A percentile compares a stretch with the other conserved stretches of the same genome.
Conservation (phyloP, 2,329 filamentous ascomycete species). For the Cadophora gregata region DNA sequence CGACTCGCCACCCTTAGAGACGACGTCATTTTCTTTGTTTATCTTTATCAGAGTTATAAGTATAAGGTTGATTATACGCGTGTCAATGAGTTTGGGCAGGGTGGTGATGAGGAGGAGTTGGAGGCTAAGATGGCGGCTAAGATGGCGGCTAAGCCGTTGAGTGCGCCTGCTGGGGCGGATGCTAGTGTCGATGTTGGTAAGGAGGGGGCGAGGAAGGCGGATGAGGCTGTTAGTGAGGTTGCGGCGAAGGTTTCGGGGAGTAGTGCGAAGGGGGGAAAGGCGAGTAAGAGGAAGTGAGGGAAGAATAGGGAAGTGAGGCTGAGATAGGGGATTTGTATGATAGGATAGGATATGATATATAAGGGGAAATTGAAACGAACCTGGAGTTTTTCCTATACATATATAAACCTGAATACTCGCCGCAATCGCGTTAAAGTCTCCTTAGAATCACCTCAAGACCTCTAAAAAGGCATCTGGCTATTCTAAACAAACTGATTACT, state of each 20-base stretch:
- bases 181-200: slow-evolving; percentile 34
- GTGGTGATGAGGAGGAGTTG: slow-evolving; percentile 83
- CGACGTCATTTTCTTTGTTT: slow-evolving; percentile 98
- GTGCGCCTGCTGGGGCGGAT: slow-evolving; percentile 33
- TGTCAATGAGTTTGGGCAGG: slow-evolving; percentile 98
- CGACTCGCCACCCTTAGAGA: slow-evolving; percentile 90
- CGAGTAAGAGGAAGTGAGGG: slow-evolving; percentile 55
- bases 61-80: slow-evolving; percentile 92
- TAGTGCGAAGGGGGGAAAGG: slow-evolving; percentile 52
- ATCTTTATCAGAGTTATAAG: slow-evolving; percentile 90
- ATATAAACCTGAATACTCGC: too few relatives aligned
- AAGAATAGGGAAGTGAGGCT: too few relatives aligned
- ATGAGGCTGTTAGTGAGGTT: slow-evolving; percentile 30
- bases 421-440: too few relatives aligned
- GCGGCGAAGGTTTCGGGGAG: slow-evolving; percentile 54
- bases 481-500: too few relatives aligned
- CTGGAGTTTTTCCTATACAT: too few relatives aligned
- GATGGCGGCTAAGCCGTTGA: slow-evolving; percentile 47
- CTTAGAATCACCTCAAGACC: too few relatives aligned
- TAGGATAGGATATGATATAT: not conserved
- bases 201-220: slow-evolving; percentile 44
- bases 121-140: slow-evolving; percentile 56
- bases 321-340: not conserved
- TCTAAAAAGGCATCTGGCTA: too few relatives aligned
- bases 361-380: too few relatives aligned